phyloP scores from a whole-genome alignment of 768 basidiomycete species.

The Plicaturopsis crispa region DNA sequence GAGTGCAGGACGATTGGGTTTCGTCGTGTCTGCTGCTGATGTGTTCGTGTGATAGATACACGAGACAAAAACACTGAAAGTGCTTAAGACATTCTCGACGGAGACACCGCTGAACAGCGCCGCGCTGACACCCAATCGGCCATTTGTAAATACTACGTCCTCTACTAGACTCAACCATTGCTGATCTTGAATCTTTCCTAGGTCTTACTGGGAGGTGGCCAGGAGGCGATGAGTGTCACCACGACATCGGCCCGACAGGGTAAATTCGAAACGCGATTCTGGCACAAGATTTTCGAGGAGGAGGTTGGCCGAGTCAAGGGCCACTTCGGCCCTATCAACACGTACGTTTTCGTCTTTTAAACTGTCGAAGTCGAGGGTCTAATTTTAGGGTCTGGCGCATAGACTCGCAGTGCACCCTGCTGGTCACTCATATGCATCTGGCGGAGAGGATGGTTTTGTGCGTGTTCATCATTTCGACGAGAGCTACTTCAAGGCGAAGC shows the following conservation, averaged over 20 bases:
- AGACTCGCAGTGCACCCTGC: slow-evolving; percentile 91
- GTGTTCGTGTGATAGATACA: slow-evolving; percentile 78
- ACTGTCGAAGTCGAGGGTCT: too few relatives aligned
- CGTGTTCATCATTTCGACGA: slow-evolving; percentile 93
- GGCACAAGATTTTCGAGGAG: slow-evolving; percentile 96
- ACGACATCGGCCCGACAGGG: slow-evolving; percentile 91
- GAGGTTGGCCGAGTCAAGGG: slow-evolving; percentile 97
- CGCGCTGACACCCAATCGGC: slow-evolving; percentile 72
- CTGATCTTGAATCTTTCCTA: slow-evolving; percentile 17
- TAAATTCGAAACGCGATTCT: slow-evolving; percentile 97
- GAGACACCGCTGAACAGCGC: slow-evolving; percentile 97
- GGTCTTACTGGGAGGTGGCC: slow-evolving; percentile 92
- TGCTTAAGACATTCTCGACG: slow-evolving; percentile 89
- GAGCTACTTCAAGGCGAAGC: slow-evolving; percentile 85
- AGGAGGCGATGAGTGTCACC: slow-evolving; percentile 96
- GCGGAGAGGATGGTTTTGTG: slow-evolving; percentile 94
- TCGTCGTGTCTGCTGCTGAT: too few relatives aligned
- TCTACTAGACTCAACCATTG: not conserved
- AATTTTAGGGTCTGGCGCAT: slow-evolving; percentile 11
- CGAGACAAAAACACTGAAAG: slow-evolving; percentile 79
- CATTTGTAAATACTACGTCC: slow-evolving; percentile 52
- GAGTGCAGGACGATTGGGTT: too few relatives aligned
- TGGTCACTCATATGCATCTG: slow-evolving; percentile 86
- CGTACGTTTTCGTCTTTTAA: slow-evolving; percentile 47
- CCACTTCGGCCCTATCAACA: slow-evolving; percentile 94